Evolutionary conservation across 2,329 filamentous ascomycete species (phyloP), one percentile per base, ranked within the genome.

Genomic region (Rugonectria rugulosa): DNA sequence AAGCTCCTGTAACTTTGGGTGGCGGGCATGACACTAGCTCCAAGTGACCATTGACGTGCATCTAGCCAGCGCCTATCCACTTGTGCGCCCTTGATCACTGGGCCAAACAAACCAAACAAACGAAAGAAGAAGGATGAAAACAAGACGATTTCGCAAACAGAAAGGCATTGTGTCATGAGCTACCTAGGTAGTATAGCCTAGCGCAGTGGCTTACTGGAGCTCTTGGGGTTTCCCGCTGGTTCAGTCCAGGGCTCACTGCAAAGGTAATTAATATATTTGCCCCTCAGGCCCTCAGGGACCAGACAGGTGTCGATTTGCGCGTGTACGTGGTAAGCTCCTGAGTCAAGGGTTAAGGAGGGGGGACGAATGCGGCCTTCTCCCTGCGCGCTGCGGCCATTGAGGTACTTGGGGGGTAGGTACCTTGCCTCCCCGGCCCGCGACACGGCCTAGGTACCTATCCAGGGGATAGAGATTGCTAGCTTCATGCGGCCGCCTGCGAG

Each of bases 391-490:
- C 40, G 27, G 29, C 34, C 15, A 27, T 17, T 8, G 53, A n/a
- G n/a, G 45, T 56, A 56, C 53, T 46, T 56, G 41, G 34, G 27
- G 36, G 26, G 17, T 21, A 46, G 41, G 53, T 56, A 56, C 46
- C 41, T 27, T 12, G 32, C 31, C 14, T 37, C 21, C 34, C 27
- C 36, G 14, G 8, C 29, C 37, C 19, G 26, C 45, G 15, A 32
- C 15, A 37, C 40, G 31, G 49, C 32, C 40, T 21, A 44, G 41
- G 46, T n/a, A n/a, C n/a, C n/a, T n/a, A n/a, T n/a, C n/a, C n/a
- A n/a, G n/a, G n/a, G n/a, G n/a, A n/a, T n/a, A 46, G 53, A 56
- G 53, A 41, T 50, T 50, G 45, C 52, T 55, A 55, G 52, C 52
- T 55, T 55, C 40, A 55, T 50, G 52, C 52, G 45, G 27, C 29